Percentiles rank a stretch among this genome's conserved stretches.
phyloP scores from a whole-genome alignment of 805 yeast genomes.

The Jamesozyma piceae region DNA sequence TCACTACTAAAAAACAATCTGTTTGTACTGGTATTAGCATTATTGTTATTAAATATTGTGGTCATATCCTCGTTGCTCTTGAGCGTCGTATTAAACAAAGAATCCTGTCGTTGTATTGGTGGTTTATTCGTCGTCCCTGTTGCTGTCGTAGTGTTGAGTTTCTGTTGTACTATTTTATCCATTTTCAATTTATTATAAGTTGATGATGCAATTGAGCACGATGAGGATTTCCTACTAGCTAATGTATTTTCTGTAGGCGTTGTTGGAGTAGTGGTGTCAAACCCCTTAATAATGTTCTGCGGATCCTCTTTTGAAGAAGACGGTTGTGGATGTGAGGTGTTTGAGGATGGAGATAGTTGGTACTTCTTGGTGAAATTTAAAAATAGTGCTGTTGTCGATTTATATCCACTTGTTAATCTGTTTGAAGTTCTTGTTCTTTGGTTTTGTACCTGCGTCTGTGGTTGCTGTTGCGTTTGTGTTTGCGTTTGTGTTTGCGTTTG shows the following conservation, averaged over 20 bases:
- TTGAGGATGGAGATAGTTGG: neutral
- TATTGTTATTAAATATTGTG: neutral
- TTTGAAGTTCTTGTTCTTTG: neutral
- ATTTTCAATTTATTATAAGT: neutral
- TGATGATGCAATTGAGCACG: neutral
- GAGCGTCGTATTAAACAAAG: conserved; percentile 5
- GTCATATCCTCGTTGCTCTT: conserved; percentile 2
- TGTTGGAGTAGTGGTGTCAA: conserved; percentile 14
- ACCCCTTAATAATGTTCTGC: conserved; percentile 18
- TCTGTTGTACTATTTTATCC: neutral
- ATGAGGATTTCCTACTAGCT: neutral
- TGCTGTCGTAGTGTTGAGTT: neutral
- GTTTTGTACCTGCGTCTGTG: neutral
- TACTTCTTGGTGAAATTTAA: neutral
- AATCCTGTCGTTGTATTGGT: conserved; percentile 1
- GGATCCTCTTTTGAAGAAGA: conserved; percentile 13
- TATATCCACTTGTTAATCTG: neutral
- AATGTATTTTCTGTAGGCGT: neutral
- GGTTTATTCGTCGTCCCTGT: neutral
- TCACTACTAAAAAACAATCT: conserved; percentile 28
- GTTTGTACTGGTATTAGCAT: conserved; percentile 6
- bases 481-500: neutral
- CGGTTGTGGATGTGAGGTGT: neutral
- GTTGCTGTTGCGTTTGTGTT: neutral
- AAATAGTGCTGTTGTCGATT: conserved; percentile 3